Evolutionary conservation across 179 eudicot genomes (phyloP), one percentile per base, ranked within the genome.

Genomic region (Silene coronaria): DNA sequence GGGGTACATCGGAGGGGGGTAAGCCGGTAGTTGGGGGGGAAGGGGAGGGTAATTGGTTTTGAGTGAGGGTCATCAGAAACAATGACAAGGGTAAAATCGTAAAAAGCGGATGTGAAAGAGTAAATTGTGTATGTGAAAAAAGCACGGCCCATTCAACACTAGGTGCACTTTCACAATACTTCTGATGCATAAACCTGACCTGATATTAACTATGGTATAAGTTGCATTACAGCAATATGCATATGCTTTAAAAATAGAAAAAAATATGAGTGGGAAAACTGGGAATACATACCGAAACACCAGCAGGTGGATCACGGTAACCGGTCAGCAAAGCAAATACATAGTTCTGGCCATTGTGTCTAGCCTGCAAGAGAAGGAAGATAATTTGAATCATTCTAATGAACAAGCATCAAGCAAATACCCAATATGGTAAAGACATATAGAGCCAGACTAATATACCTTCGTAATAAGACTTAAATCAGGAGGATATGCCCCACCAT

Each of bases 401-500:
- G 11, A 30, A 65, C 24, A 26, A 69, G 51, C 2, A 57, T 21
- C 62, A 70, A 10, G 21, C 74, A 46, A 60, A 46, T 13, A 36
- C 55, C 21, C 42, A 70, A 22, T 9, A 27, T n/a, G 19, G 55
- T 26, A 45, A 17, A 24, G 62, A 67, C 0, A 72, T 23, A 23
- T 30, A 32, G 67, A 67, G 34, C 38, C 27, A 46, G 80, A 80
- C 73, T 53, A 70, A 9, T 55, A 82, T 87, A 89, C 97, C 81
- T 93, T 93, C 73, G 98, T 90, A 32, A 93, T 89, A 53, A 93
- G 97, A 86, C 97, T 91, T 55, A 93, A 80, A 82, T 93, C 98
- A 51, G 98, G 98, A 79, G 98, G 98, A 80, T 93, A 93, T 53
- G 98, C 98, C 70, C 98, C 98, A 70, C 98, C 98, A 82, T 93